phyloP scores from a whole-genome alignment of 345 rosid genomes.

The Salix koriyanagi region DNA sequence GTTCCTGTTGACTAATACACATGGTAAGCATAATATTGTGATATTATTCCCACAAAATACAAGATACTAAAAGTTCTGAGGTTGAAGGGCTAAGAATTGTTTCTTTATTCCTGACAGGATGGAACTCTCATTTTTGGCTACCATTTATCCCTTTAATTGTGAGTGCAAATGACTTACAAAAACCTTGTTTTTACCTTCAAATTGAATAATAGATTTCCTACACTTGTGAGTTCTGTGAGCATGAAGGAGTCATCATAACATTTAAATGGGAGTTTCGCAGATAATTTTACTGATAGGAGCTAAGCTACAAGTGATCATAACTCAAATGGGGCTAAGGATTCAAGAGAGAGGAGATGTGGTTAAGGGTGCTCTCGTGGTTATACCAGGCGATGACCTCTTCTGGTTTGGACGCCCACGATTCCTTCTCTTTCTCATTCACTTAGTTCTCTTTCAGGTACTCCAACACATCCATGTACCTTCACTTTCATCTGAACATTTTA shows the following conservation, averaged over 20 bases:
- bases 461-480: background rate
- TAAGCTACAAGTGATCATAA: constrained; percentile 80
- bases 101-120: constrained; percentile 40
- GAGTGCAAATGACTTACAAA: constrained; percentile 29
- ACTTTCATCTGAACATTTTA: background rate
- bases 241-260: background rate
- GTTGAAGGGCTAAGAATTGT: background rate
- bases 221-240: background rate
- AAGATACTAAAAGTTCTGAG: background rate
- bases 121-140: constrained; percentile 64
- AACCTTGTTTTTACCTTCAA: background rate
- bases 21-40: constrained; percentile 45
- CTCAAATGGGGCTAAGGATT: constrained; percentile 71
- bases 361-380: constrained; percentile 84
- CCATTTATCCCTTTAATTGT: constrained; percentile 81
- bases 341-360: constrained; percentile 85
- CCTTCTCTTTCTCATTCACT: constrained; percentile 76
- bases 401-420: constrained; percentile 90
- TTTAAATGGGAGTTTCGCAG: constrained; percentile 32
- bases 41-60: background rate
- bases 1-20: constrained; percentile 65
- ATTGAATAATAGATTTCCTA: background rate
- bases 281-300: constrained; percentile 66
- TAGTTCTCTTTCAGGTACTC: constrained; percentile 84
- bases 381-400: constrained; percentile 88